Conservation (phyloP, 176 grass and related monocot genomes). For the Oryza punctata region DNA sequence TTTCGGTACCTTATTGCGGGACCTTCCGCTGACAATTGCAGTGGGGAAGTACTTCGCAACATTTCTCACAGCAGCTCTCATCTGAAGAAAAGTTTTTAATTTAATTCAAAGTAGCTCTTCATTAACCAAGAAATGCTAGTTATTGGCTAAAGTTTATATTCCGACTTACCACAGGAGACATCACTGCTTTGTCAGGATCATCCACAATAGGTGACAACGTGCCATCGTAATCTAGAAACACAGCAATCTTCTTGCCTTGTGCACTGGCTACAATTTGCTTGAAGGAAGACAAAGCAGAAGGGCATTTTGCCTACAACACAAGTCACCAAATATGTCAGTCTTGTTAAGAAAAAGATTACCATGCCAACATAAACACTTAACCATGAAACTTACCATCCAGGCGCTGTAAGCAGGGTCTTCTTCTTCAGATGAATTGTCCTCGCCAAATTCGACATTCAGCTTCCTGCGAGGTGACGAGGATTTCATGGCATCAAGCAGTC, state of each 20-base stretch:
- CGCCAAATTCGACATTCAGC: conserved; percentile 49
- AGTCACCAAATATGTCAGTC: conserved; percentile 7
- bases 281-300: conserved; percentile 80
- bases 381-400: conserved; percentile 52
- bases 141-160: not conserved
- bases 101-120: not conserved
- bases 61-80: conserved; percentile 74
- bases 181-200: conserved; percentile 78
- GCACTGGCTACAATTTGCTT: conserved; percentile 60
- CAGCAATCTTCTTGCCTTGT: conserved; percentile 68
- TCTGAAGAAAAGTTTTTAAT: conserved; percentile 45
- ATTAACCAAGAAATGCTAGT: conserved; percentile 18
- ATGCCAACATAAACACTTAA: not conserved
- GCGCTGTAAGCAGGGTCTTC: conserved; percentile 52
- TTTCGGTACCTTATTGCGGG: conserved; percentile 67
- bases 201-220: conserved; percentile 86
- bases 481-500: conserved; percentile 87
- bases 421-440: conserved; percentile 32
- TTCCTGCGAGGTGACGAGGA: conserved; percentile 81
- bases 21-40: conserved; percentile 93
- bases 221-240: conserved; percentile 90
- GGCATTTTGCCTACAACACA: conserved; percentile 59
- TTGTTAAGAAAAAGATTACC: conserved; percentile 21
- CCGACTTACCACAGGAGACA: conserved; percentile 69
- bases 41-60: conserved; percentile 79